Evolutionary conservation across 371 early-diverging fungal genomes (phyloP).

Genomic region (Saksenaea oblongispora): DNA sequence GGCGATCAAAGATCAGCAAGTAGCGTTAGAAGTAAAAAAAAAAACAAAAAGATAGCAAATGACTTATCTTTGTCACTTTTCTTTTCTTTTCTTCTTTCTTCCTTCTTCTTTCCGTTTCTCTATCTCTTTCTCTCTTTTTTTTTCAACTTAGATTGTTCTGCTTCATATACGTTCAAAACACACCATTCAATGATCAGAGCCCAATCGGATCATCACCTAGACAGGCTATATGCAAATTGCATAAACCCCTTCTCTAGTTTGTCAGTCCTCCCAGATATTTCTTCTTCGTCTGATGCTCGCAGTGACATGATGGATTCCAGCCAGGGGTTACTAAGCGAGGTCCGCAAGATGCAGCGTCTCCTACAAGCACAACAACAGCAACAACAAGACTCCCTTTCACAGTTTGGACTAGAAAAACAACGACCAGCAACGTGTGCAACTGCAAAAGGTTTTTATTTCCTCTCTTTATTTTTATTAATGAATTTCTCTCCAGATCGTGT

Average conservation of each 20-base stretch:
- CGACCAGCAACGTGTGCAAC: neutral
- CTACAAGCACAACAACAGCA: conserved; percentile 8
- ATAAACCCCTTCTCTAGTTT: neutral
- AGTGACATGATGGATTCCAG: conserved; percentile 17
- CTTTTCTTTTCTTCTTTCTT: neutral
- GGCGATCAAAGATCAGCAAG: neutral
- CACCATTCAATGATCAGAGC: neutral
- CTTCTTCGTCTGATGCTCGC: neutral
- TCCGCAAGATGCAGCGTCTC: conserved; percentile 24
- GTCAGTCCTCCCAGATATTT: neutral
- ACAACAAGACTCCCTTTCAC: neutral
- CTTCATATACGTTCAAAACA: too few species aligned
- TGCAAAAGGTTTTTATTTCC: neutral
- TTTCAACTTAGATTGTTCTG: neutral
- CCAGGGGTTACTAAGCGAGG: conserved; percentile 51
- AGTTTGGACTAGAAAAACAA: conserved; percentile 2
- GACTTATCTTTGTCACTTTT: neutral
- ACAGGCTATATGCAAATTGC: neutral
- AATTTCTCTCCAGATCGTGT: neutral
- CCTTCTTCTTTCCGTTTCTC: neutral
- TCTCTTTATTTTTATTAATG: neutral
- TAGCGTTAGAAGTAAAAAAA: neutral
- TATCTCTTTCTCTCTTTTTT: neutral
- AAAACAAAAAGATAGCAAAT: neutral
- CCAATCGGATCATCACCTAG: neutral